Conservation (phyloP, 257 asterid species). For the Lycium ferocissimum region DNA sequence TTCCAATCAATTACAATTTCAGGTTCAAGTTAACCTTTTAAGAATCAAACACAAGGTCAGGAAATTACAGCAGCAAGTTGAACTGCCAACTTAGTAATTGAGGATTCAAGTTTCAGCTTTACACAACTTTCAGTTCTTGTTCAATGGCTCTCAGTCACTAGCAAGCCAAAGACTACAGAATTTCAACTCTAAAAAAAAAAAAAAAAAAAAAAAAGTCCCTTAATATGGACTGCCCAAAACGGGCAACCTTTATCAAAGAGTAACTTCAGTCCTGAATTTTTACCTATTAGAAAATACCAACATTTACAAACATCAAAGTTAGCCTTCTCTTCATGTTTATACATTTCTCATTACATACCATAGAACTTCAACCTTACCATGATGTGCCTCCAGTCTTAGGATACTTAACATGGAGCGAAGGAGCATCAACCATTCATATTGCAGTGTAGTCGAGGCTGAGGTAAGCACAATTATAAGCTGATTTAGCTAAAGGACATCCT, state of each 20-base stretch:
- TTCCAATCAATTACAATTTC: too few species aligned
- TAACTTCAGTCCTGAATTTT: background rate
- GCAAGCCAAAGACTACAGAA: too few species aligned
- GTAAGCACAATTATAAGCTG: background rate
- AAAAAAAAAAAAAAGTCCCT: too few species aligned
- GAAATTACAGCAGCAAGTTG: too few species aligned
- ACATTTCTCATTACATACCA: background rate
- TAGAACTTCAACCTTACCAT: background rate
- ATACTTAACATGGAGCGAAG: background rate
- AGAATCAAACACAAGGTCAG: too few species aligned
- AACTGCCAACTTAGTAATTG: too few species aligned
- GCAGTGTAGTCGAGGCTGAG: background rate
- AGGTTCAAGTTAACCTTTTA: too few species aligned
- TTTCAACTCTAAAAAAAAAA: too few species aligned
- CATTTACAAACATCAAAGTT: background rate
- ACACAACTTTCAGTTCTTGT: too few species aligned
- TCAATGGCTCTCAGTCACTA: too few species aligned
- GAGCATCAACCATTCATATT: background rate
- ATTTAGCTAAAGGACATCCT: background rate
- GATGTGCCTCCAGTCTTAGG: background rate
- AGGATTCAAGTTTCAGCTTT: too few species aligned
- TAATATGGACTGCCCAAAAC: background rate
- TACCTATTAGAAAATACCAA: background rate
- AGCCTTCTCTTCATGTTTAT: background rate
- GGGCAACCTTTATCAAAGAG: background rate